Evolutionary conservation across 163 green algal species (phyloP).

Genomic region (Volvox carteri): DNA sequence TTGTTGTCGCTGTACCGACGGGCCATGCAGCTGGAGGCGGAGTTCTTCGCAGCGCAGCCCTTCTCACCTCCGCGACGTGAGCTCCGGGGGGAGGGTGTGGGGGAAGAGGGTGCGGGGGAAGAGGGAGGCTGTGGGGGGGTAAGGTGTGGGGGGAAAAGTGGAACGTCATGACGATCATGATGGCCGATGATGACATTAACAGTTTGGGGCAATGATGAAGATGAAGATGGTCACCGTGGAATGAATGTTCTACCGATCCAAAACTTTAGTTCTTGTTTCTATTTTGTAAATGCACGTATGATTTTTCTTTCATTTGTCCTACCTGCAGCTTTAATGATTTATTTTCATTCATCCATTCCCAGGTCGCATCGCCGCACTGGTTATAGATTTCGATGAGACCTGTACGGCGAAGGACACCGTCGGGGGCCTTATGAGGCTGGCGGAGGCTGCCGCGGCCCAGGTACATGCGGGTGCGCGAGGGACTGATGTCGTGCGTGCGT

Average conservation of each 20-base stretch:
- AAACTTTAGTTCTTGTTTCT: too few relatives aligned
- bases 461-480: background rate
- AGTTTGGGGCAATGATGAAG: too few relatives aligned
- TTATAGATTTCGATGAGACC: slow-evolving; percentile 86
- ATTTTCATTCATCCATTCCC: too few relatives aligned
- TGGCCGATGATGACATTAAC: too few relatives aligned
- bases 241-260: too few relatives aligned
- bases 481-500: background rate
- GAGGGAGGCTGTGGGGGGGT: background rate
- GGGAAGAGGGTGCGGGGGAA: background rate
- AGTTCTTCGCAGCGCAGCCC: slow-evolving; percentile 82
- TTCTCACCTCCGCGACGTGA: slow-evolving; percentile 45
- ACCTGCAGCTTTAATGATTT: too few relatives aligned
- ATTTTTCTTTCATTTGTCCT: too few relatives aligned
- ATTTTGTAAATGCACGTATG: too few relatives aligned
- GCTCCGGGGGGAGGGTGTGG: background rate
- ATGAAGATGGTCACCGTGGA: too few relatives aligned
- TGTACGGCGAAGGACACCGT: slow-evolving; percentile 78
- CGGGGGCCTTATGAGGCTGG: slow-evolving; percentile 70
- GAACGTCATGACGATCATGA: too few relatives aligned
- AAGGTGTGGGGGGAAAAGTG: background rate
- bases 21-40: slow-evolving; percentile 79
- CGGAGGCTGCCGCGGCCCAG: slow-evolving; percentile 57
- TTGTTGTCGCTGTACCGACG: slow-evolving; percentile 71
- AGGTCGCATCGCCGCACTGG: slow-evolving; percentile 50